Evolutionary conservation across 345 rosid species (phyloP), one percentile per base, ranked within the genome.

Genomic region (Syzygium grande): DNA sequence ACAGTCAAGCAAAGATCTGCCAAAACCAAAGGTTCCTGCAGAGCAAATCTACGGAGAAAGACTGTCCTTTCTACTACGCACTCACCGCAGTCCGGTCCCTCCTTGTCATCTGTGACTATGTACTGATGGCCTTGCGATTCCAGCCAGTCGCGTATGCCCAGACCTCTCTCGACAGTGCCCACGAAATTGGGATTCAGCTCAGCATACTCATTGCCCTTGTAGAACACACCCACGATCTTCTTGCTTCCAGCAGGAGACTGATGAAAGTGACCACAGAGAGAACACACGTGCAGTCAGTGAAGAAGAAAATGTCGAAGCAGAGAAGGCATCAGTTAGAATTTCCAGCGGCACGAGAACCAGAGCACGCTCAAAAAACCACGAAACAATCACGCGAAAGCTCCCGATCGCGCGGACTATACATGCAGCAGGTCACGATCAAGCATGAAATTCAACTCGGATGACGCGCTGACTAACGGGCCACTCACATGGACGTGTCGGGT

Each of bases 201-300:
- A 86, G 95, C 97, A 84, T 95, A 95, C 88, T 96, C 97, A 51
- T 95, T 92, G 87, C 94, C 99, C 93, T 97, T 97, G 95, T 97
- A 97, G 92, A 97, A 97, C 84, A 97, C 99, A 7, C 99, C 99
- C 78, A 96, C 99, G 52, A 97, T 96, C 93, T 97, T 97, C 89
- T 95, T 95, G 93, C 95, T 94, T 56, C 93, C 97, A 11, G 96
- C 84, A 88, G 98, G 92, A 87, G 96, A 95, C 98, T 95, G 93
- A 88, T 49, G 13, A 61, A 79, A 84, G 22, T 14, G 41, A 65
- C 22, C 78, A 9, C 43, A 30, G 23, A 65, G 23, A 65, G 30
- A 30, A 38, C 78, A 30, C 11, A 7, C 0, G 34, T 30, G 23
- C 43, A 65, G 78, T 34, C 78, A 65, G 78, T 9, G 17, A 30